Evolutionary conservation across 352 stramenopile species (phyloP).

Genomic region (Phytophthora sp.): DNA sequence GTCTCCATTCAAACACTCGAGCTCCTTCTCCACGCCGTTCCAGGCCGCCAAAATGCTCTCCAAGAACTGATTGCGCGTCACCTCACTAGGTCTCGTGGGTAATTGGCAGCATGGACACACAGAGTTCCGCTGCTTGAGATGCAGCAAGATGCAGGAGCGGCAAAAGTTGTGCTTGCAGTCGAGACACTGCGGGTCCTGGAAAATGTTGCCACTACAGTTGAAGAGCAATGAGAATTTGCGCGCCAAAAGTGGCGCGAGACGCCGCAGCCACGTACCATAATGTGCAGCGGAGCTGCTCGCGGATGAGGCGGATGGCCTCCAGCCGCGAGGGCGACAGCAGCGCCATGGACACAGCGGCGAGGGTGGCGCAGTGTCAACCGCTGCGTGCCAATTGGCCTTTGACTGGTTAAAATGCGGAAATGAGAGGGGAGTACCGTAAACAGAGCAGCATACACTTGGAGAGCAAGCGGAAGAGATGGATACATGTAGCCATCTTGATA

Average conservation of each 20-base stretch:
- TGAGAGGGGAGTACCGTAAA: neutral
- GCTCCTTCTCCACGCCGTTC: conserved; percentile 73
- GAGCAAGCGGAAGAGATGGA: neutral
- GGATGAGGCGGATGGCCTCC: conserved; percentile 76
- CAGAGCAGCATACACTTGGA: conserved; percentile 9
- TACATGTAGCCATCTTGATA: too few relatives aligned
- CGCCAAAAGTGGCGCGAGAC: neutral
- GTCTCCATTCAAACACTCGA: conserved; percentile 46
- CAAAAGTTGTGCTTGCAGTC: conserved; percentile 92
- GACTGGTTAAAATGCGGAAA: conserved; percentile 20
- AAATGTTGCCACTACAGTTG: conserved; percentile 54
- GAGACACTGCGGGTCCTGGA: conserved; percentile 87
- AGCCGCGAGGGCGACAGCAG: conserved; percentile 58
- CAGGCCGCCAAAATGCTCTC: conserved; percentile 83
- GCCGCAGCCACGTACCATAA: conserved; percentile 55
- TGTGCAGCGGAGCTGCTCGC: conserved; percentile 79
- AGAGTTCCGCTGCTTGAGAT: conserved; percentile 63
- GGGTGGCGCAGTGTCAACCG: neutral
- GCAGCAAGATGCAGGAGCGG: conserved; percentile 69
- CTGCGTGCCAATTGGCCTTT: conserved; percentile 3
- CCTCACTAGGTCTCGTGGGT: conserved; percentile 76
- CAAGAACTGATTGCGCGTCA: conserved; percentile 87
- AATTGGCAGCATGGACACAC: conserved; percentile 76
- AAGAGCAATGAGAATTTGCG: conserved; percentile 1
- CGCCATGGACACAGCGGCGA: conserved; percentile 41